phyloP scores from a whole-genome alignment of 371 early-diverging fungal genomes.

The Nematocida minor region DNA sequence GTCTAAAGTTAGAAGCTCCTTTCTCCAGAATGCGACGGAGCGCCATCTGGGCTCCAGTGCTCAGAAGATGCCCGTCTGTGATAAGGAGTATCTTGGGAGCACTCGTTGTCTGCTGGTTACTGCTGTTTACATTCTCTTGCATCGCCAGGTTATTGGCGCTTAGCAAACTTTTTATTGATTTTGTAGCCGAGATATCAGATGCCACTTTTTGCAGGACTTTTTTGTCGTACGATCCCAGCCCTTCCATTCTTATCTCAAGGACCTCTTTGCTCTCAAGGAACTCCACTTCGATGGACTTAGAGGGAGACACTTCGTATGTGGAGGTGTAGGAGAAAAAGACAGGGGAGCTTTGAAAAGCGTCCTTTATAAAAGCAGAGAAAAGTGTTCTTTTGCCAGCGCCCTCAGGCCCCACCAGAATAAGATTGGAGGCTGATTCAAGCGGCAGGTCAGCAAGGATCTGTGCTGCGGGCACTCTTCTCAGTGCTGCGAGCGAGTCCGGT shows the following conservation, averaged over 20 bases:
- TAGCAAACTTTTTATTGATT: conserved; percentile 72
- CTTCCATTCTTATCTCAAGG: conserved; percentile 64
- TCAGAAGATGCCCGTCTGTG: conserved; percentile 84
- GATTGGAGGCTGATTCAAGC: conserved; percentile 73
- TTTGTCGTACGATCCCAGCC: conserved; percentile 86
- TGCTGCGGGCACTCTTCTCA: conserved; percentile 73
- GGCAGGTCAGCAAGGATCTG: conserved; percentile 71
- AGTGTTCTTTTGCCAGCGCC: conserved; percentile 95
- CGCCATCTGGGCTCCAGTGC: conserved; percentile 88
- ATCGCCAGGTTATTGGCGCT: conserved; percentile 7
- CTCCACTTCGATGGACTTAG: conserved; percentile 72
- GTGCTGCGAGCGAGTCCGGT: conserved; percentile 75
- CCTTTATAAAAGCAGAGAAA: conserved; percentile 71
- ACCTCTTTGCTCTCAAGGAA: conserved; percentile 60
- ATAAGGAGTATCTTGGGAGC: conserved; percentile 74
- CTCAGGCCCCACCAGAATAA: conserved; percentile 84
- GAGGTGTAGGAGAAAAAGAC: conserved; percentile 72
- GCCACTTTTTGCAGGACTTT: conserved; percentile 87
- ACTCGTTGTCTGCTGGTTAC: neutral
- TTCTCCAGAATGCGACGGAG: conserved; percentile 97
- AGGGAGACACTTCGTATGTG: conserved; percentile 77
- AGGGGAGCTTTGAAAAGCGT: conserved; percentile 56
- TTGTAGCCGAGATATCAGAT: conserved; percentile 93
- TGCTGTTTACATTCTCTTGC: neutral
- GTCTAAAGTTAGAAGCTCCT: conserved; percentile 80